Conservation (phyloP, 2,329 filamentous ascomycete genomes). For the Monosporascus cannonballus region DNA sequence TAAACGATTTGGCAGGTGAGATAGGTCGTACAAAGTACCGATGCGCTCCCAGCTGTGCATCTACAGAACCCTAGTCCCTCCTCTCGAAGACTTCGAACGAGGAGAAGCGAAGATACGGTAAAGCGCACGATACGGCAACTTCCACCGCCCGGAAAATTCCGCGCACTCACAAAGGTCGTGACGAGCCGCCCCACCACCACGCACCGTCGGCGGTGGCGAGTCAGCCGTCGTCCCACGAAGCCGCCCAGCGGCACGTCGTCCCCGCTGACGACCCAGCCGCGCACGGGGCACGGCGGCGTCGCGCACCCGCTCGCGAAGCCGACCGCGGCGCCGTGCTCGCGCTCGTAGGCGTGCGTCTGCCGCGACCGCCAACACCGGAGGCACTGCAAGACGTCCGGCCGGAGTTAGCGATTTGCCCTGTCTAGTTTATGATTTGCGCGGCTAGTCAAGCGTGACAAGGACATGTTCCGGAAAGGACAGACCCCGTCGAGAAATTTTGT, state of each 20-base stretch:
- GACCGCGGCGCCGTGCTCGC: neutral
- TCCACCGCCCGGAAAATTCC: neutral
- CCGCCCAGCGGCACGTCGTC: neutral
- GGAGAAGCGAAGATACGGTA: neutral
- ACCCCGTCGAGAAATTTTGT: no score
- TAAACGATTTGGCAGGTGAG: no score
- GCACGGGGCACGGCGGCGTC: no score
- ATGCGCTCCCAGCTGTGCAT: no score
- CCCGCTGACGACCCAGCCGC: neutral
- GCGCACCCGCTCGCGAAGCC: no score
- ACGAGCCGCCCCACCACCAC: neutral
- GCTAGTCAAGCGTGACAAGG: no score
- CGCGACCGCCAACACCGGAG: neutral
- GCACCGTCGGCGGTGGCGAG: neutral
- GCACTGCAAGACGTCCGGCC: neutral
- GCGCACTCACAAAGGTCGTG: neutral
- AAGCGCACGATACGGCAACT: no score
- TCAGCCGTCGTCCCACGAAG: neutral
- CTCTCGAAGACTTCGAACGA: neutral
- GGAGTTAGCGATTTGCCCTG: no score
- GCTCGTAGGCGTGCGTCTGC: neutral
- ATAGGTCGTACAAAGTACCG: no score
- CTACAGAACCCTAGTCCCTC: no score
- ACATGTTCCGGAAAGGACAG: no score
- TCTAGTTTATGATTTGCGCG: no score